phyloP scores from a whole-genome alignment of 2,329 filamentous ascomycete genomes.

The Phialemonium atrogriseum region DNA sequence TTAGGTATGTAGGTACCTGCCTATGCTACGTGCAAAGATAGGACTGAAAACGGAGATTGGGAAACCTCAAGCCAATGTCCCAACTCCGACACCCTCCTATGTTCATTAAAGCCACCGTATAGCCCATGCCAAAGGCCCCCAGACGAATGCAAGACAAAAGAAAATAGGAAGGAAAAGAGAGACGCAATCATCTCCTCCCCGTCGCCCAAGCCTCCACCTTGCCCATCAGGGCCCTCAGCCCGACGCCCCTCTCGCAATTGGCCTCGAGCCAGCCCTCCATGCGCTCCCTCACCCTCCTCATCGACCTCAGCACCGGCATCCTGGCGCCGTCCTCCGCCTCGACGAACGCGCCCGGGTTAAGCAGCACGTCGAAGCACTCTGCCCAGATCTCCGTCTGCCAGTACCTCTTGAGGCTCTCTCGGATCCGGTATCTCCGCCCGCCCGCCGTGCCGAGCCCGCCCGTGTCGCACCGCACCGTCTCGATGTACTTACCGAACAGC shows the following conservation, averaged over 20 bases:
- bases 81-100: no score
- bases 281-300: constrained; percentile 59
- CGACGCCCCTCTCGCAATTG: constrained; percentile 73
- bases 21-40: no score
- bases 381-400: constrained; percentile 93
- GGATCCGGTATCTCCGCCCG: constrained; percentile 66
- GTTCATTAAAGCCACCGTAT: no score
- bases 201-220: constrained; percentile 49
- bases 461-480: constrained; percentile 55
- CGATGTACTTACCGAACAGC: constrained; percentile 91
- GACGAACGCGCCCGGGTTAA: constrained; percentile 70
- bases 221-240: constrained; percentile 62
- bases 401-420: constrained; percentile 83
- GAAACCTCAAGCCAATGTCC: no score
- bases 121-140: no score
- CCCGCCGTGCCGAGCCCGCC: constrained; percentile 45
- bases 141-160: no score
- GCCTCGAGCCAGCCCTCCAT: constrained; percentile 80
- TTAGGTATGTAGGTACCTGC: no score
- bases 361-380: constrained; percentile 71
- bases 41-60: no score
- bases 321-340: constrained; percentile 54
- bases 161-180: no score
- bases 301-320: constrained; percentile 65
- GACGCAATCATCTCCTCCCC: constrained; percentile 21